Evolutionary conservation across 805 yeast species (phyloP), one percentile per base, ranked within the genome.

Genomic region (Naumovozyma castellii): DNA sequence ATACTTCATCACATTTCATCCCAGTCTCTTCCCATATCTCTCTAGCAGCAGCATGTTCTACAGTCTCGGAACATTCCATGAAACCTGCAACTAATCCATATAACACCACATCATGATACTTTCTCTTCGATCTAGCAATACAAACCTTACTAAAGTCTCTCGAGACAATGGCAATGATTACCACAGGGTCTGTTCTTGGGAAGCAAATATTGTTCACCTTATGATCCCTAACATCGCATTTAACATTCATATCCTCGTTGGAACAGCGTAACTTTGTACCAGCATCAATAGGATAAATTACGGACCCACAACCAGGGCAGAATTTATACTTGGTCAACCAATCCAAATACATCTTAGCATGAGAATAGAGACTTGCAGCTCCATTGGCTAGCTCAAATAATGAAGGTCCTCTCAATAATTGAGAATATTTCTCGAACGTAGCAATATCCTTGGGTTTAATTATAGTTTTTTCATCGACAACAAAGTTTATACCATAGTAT

Each of bases 11-110:
- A 39, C 77, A 78, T 39, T 63, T 69, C 28, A 86, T 82, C 5
- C 98, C 98, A 4, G 97, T 80, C 61, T 90, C 98, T 59, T 90
- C 98, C 86, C 92, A 88, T 22, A 84, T 81, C 59, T 90, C 98
- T 46, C 98, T 69, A 34, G 79, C 67, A 17, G 90, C 83, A 10
- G 95, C 92, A 35, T 76, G 80, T 61, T 90, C 97, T 16, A 90
- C 77, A 2, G 94, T 77, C 64, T 90, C 98, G 20, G 88, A 82
- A 1, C 96, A 95, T 59, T 90, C 98, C 76, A 90, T 78, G 61
- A 92, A 92, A 3, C 97, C 98, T 3, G 97, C 95, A 38, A 94
- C 75, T 54, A 94, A 81, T 14, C 90, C 73, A 62, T 80, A 90
- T 78, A 85, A 74, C 14, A 53, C 61, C 30, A 42, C 43, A 18